These are phyloP conservation scores for Nidula microcarpa DNA, from an alignment of 768 basidiomycete species.

Conservation along the genomic window DNA sequence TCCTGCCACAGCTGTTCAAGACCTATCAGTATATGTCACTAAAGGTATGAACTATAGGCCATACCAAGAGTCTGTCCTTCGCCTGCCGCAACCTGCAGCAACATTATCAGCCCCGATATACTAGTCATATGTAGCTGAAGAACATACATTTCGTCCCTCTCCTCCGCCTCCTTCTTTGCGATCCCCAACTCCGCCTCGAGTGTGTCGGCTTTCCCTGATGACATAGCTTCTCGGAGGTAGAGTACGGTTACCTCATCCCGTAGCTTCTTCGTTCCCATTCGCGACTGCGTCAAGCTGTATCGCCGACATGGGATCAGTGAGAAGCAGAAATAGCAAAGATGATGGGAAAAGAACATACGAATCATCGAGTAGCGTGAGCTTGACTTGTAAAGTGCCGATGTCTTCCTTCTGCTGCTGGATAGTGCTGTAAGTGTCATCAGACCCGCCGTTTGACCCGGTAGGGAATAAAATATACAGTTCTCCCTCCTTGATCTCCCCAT, in stretches of 20 bases:
- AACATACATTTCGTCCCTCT: not conserved
- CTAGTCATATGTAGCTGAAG: no score
- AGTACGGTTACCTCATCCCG: not conserved
- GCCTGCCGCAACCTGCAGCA: not conserved
- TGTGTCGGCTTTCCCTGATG: not conserved
- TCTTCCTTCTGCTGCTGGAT: not conserved
- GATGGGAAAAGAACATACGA: not conserved
- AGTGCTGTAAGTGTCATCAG: not conserved
- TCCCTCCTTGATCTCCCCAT: slow-evolving; percentile 11
- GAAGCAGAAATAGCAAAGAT: no score
- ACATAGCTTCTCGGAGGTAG: not conserved
- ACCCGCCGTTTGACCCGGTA: no score
- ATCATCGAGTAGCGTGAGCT: not conserved
- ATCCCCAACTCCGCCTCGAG: not conserved
- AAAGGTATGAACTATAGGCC: no score
- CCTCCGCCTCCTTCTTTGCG: not conserved
- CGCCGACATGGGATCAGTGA: not conserved
- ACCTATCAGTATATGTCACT: no score
- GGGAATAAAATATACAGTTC: slow-evolving; percentile 4
- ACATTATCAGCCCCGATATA: no score
- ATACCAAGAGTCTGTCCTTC: not conserved
- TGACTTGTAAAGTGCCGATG: not conserved
- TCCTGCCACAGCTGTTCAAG: slow-evolving; percentile 29
- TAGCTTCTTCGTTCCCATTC: not conserved
- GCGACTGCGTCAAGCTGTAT: not conserved